Percentiles rank a stretch among this genome's conserved stretches.
Conservation (phyloP, 2,329 filamentous ascomycete species). For the Fusarium dimerum region DNA sequence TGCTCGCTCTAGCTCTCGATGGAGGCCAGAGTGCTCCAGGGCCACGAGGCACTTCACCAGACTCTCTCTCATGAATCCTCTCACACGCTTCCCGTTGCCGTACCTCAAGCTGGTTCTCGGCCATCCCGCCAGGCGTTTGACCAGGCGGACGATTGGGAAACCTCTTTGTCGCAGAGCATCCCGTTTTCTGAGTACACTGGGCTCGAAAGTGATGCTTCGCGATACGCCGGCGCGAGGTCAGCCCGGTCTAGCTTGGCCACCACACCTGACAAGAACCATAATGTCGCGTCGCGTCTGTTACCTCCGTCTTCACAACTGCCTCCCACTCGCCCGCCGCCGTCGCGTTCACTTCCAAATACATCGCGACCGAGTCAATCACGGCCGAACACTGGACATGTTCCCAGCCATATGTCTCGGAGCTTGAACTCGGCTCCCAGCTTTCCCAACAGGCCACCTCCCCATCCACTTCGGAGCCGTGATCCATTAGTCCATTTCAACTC, state of each 20-base stretch:
- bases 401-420: conserved; percentile 1
- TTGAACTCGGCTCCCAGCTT: not conserved
- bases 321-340: conserved; percentile 10
- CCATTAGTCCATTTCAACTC: not conserved
- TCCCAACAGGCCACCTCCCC: not conserved
- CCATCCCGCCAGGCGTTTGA: not conserved
- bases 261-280: conserved; percentile 21
- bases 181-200: conserved; percentile 30
- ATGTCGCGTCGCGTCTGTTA: conserved; percentile 19
- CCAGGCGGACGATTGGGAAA: not conserved
- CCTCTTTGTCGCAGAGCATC: conserved; percentile 12
- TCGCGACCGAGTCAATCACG: conserved; percentile 7
- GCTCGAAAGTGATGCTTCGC: conserved; percentile 30
- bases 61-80: not conserved
- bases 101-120: not conserved
- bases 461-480: not conserved
- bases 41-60: not conserved
- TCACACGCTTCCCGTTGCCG: not conserved
- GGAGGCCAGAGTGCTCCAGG: not conserved
- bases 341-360: not conserved
- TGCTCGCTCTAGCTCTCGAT: not conserved
- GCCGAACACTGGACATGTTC: not conserved
- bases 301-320: conserved; percentile 14
- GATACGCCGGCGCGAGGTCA: conserved; percentile 29
- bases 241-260: conserved; percentile 32